A percentile compares a stretch with the other conserved stretches of the same genome.
These are phyloP conservation scores for Paraphoma sp. DNA, from an alignment of 2,329 filamentous ascomycete genomes.

Conservation along the genomic window DNA sequence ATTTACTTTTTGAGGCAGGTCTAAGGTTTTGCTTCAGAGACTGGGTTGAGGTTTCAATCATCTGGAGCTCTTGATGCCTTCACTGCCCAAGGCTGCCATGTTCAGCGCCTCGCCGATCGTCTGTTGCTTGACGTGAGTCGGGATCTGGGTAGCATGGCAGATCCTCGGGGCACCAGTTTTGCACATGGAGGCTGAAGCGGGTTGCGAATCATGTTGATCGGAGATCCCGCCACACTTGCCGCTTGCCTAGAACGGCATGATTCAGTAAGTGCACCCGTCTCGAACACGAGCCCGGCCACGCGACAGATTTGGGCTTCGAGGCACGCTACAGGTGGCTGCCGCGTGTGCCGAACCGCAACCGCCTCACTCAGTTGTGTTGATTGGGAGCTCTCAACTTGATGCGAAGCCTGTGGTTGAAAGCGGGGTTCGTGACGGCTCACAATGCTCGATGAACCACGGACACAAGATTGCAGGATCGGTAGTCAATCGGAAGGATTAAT, in stretches of 20 bases:
- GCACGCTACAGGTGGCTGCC: neutral
- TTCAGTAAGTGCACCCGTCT: neutral
- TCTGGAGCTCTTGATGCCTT: too few species aligned
- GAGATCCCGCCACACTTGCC: slow-evolving; percentile 1
- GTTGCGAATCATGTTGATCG: neutral
- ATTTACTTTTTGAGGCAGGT: neutral
- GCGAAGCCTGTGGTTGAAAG: neutral
- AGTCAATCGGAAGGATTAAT: neutral
- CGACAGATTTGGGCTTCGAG: neutral
- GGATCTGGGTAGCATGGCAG: neutral
- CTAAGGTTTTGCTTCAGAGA: too few species aligned
- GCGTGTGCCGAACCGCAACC: neutral
- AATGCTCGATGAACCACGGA: neutral
- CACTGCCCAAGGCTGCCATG: neutral
- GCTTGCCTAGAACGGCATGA: neutral
- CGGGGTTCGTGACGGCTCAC: neutral
- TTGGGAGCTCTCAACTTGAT: neutral
- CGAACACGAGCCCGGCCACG: neutral
- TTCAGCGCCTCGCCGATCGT: neutral
- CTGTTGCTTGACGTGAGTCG: neutral
- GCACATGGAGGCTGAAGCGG: neutral
- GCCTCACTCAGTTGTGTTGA: neutral
- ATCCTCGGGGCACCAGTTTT: neutral
- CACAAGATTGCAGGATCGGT: neutral
- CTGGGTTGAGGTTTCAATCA: too few species aligned